These are phyloP conservation scores for Lactifluus hygrophoroides DNA, from an alignment of 768 basidiomycete species.

Conservation along the genomic window DNA sequence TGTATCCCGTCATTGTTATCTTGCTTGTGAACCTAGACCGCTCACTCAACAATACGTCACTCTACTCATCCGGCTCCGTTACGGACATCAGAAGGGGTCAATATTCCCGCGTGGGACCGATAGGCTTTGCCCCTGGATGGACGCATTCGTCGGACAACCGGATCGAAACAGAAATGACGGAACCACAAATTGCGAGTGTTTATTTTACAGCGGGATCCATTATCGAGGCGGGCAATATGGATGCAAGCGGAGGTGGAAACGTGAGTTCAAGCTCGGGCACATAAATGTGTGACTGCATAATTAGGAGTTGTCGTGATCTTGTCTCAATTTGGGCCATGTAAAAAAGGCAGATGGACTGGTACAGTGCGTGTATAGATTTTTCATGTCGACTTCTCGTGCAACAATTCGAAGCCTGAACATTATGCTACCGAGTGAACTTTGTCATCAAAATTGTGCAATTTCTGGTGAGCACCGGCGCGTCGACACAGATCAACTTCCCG, in stretches of 20 bases:
- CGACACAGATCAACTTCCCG: background rate
- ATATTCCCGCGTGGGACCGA: background rate
- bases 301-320: background rate
- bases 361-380: background rate
- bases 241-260: background rate
- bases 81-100: background rate
- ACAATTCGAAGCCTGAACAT: constrained; percentile 44
- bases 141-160: background rate
- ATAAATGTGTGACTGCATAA: background rate
- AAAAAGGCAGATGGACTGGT: background rate
- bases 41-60: too few relatives aligned
- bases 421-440: constrained; percentile 56
- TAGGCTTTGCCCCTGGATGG: background rate
- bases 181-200: too few relatives aligned
- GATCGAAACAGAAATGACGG: background rate
- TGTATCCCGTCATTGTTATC: constrained; percentile 3
- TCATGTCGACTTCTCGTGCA: background rate
- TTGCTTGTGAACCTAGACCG: too few relatives aligned
- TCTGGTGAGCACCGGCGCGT: constrained; percentile 36
- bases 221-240: background rate
- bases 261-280: background rate
- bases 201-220: background rate
- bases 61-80: too few relatives aligned
- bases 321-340: background rate
- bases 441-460: constrained; percentile 60